Evolutionary conservation across 352 stramenopile species (phyloP), one percentile per base, ranked within the genome.

Genomic region (Plasmopara halstedii): DNA sequence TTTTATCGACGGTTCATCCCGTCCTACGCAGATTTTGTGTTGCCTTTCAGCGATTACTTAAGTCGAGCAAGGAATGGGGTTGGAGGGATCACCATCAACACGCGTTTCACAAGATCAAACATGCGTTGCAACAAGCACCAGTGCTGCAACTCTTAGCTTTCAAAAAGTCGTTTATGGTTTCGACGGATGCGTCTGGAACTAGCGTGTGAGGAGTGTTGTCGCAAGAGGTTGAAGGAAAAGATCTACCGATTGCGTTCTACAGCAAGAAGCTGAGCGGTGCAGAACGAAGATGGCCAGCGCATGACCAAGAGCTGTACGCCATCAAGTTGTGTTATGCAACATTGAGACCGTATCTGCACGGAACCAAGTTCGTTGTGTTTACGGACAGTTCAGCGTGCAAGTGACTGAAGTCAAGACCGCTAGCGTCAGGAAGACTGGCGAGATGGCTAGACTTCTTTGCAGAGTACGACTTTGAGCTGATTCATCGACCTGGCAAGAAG

Each of bases 1-100:
- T 49, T 39, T 18, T 49, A 55, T 40, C 39, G 31, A 6, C 32
- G 45, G 2, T 55, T 55, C 18, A 38, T 55, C 20, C 18, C 8
- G 2, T 5, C 15, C 8, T 54, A 44, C 43, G 29, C 47, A n/a
- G 7, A 21, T 1, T 18, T 48, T 13, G n/a, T 43, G 2, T 7
- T 13, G 1, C 36, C 47, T 2, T 20, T 49, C 14, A 4, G 13
- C 13, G 34, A 40, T 6, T 49, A 48, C 48, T 7, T 10, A 38
- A 15, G 32, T 44, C 25, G 23, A 25, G 4, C 1, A 7, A 2
- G 46, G 32, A 31, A n/a, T 37, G 10, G 42, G 47, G 39, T 8
- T n/a, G 31, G n/a, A n/a, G n/a, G 31, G 31, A 13, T 35, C 6
- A 13, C 0, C 3, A 19, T 39, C 21, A 6, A 5, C 3, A 42